phyloP scores from a whole-genome alignment of 2,329 filamentous ascomycete species.

The Venturia pyrina region DNA sequence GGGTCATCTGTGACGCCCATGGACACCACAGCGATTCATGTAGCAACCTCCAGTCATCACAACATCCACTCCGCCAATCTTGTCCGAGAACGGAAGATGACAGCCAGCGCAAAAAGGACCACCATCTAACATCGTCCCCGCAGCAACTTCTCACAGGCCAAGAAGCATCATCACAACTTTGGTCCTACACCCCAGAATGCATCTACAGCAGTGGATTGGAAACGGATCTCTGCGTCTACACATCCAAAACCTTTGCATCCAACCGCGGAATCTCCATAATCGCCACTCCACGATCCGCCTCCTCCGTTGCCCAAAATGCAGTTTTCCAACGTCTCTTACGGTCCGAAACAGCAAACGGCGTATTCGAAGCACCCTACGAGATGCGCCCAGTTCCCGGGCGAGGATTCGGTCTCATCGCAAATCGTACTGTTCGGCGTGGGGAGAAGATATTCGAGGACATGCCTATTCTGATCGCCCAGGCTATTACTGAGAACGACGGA shows the following conservation, averaged over 20 bases:
- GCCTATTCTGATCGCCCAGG: slow-evolving; percentile 9
- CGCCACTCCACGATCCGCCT: not conserved
- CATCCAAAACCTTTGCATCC: slow-evolving; percentile 8
- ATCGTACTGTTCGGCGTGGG: slow-evolving; percentile 3
- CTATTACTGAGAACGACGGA: not conserved
- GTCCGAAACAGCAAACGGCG: not conserved
- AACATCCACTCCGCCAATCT: not conserved
- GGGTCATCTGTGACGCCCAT: not conserved
- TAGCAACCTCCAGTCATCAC: not conserved
- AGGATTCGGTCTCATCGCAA: slow-evolving; percentile 13
- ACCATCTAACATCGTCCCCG: not conserved
- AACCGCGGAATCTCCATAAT: slow-evolving; percentile 13
- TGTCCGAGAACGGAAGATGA: not conserved
- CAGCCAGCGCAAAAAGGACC: not conserved
- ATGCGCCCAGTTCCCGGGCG: slow-evolving; percentile 5
- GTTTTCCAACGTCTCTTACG: not conserved
- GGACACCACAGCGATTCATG: not conserved
- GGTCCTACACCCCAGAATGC: slow-evolving; percentile 10
- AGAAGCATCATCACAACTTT: not conserved
- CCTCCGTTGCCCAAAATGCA: not conserved
- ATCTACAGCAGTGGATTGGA: not conserved
- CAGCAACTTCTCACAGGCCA: not conserved
- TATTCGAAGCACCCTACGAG: slow-evolving; percentile 6
- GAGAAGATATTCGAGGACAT: slow-evolving; percentile 11
- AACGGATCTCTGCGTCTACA: slow-evolving; percentile 11